These are phyloP conservation scores for Amborella trichopoda DNA, from an alignment of 164 flowering plant genomes.

Conservation along the genomic window DNA sequence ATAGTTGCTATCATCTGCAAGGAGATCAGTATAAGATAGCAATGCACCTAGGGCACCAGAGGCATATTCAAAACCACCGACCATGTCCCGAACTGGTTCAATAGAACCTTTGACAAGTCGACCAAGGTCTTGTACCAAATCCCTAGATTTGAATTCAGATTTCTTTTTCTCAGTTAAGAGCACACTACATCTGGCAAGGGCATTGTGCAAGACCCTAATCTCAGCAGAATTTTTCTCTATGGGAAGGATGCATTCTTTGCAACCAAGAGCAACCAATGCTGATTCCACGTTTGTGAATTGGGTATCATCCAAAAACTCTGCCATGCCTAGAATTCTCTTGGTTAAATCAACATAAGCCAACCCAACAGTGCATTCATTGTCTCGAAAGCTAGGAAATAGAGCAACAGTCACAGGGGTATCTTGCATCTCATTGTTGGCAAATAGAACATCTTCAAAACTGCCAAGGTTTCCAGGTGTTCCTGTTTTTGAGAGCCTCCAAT, in stretches of 20 bases:
- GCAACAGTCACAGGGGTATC: constrained; percentile 80
- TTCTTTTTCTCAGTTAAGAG: constrained; percentile 89
- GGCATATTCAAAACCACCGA: constrained; percentile 66
- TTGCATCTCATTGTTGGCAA: constrained; percentile 97
- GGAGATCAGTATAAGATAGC: constrained; percentile 73
- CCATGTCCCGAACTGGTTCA: constrained; percentile 72
- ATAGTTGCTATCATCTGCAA: constrained; percentile 83
- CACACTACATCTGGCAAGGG: constrained; percentile 64
- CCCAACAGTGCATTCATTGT: constrained; percentile 68
- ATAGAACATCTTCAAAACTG: constrained; percentile 83
- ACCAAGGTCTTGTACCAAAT: constrained; percentile 76
- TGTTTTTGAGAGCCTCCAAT: constrained; percentile 72
- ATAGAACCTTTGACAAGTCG: constrained; percentile 83
- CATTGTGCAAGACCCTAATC: constrained; percentile 42
- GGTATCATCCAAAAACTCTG: constrained; percentile 92
- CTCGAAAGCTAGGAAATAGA: constrained; percentile 39
- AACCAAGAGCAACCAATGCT: constrained; percentile 80
- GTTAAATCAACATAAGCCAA: constrained; percentile 64
- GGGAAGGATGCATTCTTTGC: constrained; percentile 89
- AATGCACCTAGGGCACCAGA: constrained; percentile 69
- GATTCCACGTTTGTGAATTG: constrained; percentile 93
- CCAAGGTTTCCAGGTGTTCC: constrained; percentile 95
- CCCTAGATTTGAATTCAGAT: constrained; percentile 70
- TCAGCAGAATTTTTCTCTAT: constrained; percentile 51
- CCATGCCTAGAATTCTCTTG: constrained; percentile 68